Evolutionary conservation across 2,329 filamentous ascomycete genomes (phyloP).

Genomic region (Fusarium oxysporum): DNA sequence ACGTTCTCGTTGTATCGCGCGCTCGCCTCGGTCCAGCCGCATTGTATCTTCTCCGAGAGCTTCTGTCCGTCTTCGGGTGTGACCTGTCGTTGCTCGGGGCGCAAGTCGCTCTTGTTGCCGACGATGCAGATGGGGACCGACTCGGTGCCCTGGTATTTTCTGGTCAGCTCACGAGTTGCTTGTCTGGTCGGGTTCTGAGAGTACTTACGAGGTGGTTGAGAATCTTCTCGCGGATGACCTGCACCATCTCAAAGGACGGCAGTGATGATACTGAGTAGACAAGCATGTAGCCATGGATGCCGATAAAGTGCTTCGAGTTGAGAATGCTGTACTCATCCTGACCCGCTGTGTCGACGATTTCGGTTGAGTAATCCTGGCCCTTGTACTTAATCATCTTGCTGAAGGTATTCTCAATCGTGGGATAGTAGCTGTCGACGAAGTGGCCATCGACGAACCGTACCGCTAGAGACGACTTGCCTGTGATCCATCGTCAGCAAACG

Average conservation of each 20-base stretch:
- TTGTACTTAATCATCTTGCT: conserved; percentile 94
- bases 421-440: conserved; percentile 99
- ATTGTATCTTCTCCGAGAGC: conserved; percentile 87
- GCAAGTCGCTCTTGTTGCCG: conserved; percentile 95
- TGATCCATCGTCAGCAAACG: conserved; percentile 13
- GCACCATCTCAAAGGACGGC: conserved; percentile 97
- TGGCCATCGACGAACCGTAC: conserved; percentile 97
- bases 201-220: conserved; percentile 88
- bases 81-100: conserved; percentile 93
- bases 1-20: conserved; percentile 97
- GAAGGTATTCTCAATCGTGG: conserved; percentile 99
- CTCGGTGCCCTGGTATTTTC: conserved; percentile 72
- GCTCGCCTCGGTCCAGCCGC: conserved; percentile 94
- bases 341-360: conserved; percentile 98
- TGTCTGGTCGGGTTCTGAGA: background rate
- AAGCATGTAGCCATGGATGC: conserved; percentile 98
- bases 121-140: conserved; percentile 94
- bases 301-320: conserved; percentile 98
- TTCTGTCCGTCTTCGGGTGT: conserved; percentile 85
- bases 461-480: conserved; percentile 97
- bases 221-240: conserved; percentile 96
- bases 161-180: background rate
- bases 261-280: conserved; percentile 97
- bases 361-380: conserved; percentile 91
- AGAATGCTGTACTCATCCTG: conserved; percentile 99